Evolutionary conservation across 257 asterid species (phyloP), one percentile per base, ranked within the genome.

Genomic region (Solanum etuberosum): DNA sequence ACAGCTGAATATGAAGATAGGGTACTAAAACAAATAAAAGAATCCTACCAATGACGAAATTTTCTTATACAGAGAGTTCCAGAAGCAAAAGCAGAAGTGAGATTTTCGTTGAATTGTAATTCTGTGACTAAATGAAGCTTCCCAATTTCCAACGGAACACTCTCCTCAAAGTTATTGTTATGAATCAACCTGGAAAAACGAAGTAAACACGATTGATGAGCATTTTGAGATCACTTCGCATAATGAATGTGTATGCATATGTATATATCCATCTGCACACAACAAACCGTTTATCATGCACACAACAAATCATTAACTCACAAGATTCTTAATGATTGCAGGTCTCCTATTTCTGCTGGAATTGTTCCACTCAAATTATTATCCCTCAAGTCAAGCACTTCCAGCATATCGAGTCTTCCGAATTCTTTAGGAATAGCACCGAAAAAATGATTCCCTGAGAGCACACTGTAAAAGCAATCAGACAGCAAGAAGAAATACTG

Each of bases 371-470:
- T 90, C 90, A 97, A 89, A 63, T 88, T 90, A 86, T 97, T 97
- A 88, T 93, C 91, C 85, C 98, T 93, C 89, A 97, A 86, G 89
- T 97, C 98, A 91, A 97, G 86, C 65, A 94, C 94, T 89, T 97
- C 96, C 16, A 97, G 90, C 71, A 85, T 57, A 12, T 87, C 46
- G 48, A 95, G 97, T 90, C 63, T 88, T 59, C 98, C 98, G 63
- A 94, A 89, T 83, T 94, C 93, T 86, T 82, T 93, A 2, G 99
- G 99, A 78, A 96, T 92, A 83, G 90, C 90, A 34, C 98, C 98
- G 34, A 86, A 93, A 37, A 96, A 90, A 85, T 71, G 91, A 94
- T 96, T 96, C 89, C 89, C 89, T 59, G 96, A 94, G 86, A 97
- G 94, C 76, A 90, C 34, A 2, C 93, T 91, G 90, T 25, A 3